Conservation (phyloP, 2,329 filamentous ascomycete genomes). For the Fonsecaea nubica region DNA sequence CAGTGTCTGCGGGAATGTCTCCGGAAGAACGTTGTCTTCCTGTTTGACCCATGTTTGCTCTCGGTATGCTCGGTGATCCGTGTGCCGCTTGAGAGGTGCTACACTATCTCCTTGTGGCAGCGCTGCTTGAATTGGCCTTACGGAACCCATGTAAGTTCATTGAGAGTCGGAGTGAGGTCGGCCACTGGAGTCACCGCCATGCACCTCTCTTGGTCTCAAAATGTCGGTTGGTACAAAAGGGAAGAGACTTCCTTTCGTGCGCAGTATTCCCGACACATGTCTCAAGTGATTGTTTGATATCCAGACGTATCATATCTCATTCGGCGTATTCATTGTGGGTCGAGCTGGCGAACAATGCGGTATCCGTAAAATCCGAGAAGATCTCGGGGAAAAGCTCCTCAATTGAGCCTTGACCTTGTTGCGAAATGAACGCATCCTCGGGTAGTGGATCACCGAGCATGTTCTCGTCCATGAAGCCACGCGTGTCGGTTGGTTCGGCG, state of each 20-base stretch:
- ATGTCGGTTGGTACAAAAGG: background rate
- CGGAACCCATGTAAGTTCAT: background rate
- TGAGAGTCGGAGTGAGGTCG: background rate
- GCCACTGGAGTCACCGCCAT: background rate
- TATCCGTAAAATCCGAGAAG: conserved; percentile 37
- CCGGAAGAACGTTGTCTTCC: background rate
- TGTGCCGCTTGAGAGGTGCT: background rate
- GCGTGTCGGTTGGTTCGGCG: conserved; percentile 19
- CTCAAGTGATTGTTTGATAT: background rate
- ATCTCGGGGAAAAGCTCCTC: conserved; percentile 38
- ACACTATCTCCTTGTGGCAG: background rate
- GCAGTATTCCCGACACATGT: background rate
- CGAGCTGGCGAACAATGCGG: conserved; percentile 31
- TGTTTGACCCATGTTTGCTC: background rate
- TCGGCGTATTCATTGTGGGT: conserved; percentile 15
- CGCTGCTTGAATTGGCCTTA: background rate
- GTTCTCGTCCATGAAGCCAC: conserved; percentile 21
- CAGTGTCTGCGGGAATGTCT: background rate
- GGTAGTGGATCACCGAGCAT: conserved; percentile 26
- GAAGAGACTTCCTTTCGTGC: background rate
- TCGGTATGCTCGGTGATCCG: background rate
- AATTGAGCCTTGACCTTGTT: conserved; percentile 30
- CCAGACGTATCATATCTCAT: background rate
- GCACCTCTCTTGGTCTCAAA: background rate
- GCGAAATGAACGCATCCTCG: conserved; percentile 27